phyloP scores from a whole-genome alignment of 768 basidiomycete species.

The Lactarius sanguifluus region DNA sequence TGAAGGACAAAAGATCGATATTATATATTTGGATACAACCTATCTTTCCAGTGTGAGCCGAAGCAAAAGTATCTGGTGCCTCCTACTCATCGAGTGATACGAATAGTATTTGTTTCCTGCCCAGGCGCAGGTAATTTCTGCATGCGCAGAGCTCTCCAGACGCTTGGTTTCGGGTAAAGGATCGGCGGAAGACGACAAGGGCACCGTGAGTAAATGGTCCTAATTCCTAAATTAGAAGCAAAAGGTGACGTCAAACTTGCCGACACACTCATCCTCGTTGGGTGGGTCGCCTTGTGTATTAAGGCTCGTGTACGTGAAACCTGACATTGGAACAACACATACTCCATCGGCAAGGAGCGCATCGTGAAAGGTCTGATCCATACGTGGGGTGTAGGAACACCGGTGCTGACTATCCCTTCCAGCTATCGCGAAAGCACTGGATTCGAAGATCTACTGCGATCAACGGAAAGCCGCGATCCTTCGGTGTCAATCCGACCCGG shows the following conservation, averaged over 20 bases:
- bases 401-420: too few relatives aligned
- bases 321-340: constrained; percentile 58
- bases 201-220: constrained; percentile 53
- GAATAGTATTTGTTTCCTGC: constrained; percentile 89
- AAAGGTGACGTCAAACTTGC: constrained; percentile 42
- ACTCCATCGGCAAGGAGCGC: constrained; percentile 96
- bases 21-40: constrained; percentile 94
- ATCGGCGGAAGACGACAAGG: constrained; percentile 33
- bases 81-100: constrained; percentile 3
- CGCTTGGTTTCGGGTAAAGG: constrained; percentile 49
- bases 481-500: constrained; percentile 82
- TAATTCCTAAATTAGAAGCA: constrained; percentile 32
- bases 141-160: constrained; percentile 82
- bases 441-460: constrained; percentile 88
- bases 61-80: not conserved
- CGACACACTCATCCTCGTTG: constrained; percentile 63
- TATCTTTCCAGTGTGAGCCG: constrained; percentile 72
- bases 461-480: constrained; percentile 78
- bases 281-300: constrained; percentile 45
- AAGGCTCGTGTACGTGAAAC: not conserved
- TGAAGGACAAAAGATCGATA: constrained; percentile 82
- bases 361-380: constrained; percentile 81
- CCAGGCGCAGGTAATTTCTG: constrained; percentile 89
- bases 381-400: not conserved
- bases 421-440: constrained; percentile 6